Percentiles rank a stretch among this genome's conserved stretches.
Evolutionary conservation across 2,329 filamentous ascomycete genomes (phyloP).

Genomic region (Alternaria brassicicola): DNA sequence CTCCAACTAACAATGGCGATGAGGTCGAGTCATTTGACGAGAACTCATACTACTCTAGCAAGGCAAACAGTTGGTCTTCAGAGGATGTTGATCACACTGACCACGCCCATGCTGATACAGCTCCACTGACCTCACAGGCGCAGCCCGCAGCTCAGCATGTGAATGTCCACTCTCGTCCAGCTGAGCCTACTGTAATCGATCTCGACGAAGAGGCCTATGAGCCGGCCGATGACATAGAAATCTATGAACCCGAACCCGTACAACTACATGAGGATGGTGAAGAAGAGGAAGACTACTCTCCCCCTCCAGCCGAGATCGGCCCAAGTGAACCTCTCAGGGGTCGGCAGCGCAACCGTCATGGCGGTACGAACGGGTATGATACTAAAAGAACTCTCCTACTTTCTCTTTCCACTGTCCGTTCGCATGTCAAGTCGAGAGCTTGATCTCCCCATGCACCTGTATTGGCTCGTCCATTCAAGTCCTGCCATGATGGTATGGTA

Average conservation of each 20-base stretch:
- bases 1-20: slow-evolving; percentile 65
- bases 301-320: slow-evolving; percentile 52
- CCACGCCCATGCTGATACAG: slow-evolving; percentile 39
- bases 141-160: slow-evolving; percentile 31
- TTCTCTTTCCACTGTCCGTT: slow-evolving; percentile 31
- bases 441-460: not conserved
- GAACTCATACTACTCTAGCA: slow-evolving; percentile 95
- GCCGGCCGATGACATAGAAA: slow-evolving; percentile 48
- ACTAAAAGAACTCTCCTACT: slow-evolving; percentile 11
- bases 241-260: slow-evolving; percentile 45
- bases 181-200: slow-evolving; percentile 41
- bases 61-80: slow-evolving; percentile 76
- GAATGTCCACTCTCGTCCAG: slow-evolving; percentile 19
- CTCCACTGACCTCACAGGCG: slow-evolving; percentile 36
- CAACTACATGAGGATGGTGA: slow-evolving; percentile 36
- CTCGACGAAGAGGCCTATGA: slow-evolving; percentile 48
- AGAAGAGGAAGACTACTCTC: slow-evolving; percentile 53
- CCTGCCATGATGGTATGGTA: not conserved
- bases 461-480: not conserved
- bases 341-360: slow-evolving; percentile 32
- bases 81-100: slow-evolving; percentile 49
- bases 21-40: slow-evolving; percentile 86
- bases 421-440: not conserved
- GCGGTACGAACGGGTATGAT: slow-evolving; percentile 43
- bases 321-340: slow-evolving; percentile 33